phyloP scores from a whole-genome alignment of 2,329 filamentous ascomycete genomes.

The Fusarium incarnatum region DNA sequence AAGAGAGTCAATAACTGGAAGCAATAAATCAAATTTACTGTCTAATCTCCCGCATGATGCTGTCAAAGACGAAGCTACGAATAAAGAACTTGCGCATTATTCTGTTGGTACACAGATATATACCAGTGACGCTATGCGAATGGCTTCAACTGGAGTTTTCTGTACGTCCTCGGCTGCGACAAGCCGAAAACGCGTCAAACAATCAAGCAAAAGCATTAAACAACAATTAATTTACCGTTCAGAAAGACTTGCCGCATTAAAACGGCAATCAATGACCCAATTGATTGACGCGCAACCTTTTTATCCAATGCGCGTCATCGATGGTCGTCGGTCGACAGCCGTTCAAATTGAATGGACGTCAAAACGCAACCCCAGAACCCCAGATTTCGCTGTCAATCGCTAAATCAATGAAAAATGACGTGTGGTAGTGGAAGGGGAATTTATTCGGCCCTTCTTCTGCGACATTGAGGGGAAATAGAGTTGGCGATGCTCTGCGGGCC shows the following conservation, averaged over 20 bases:
- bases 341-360: not conserved
- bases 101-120: too few relatives aligned
- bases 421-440: not conserved
- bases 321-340: not conserved
- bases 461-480: constrained; percentile 25
- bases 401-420: not conserved
- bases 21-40: too few relatives aligned
- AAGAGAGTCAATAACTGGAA: too few relatives aligned
- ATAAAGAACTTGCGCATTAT: too few relatives aligned
- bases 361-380: not conserved
- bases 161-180: not conserved
- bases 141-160: too few relatives aligned
- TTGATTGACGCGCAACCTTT: too few relatives aligned
- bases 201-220: not conserved
- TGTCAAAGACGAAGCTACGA: too few relatives aligned
- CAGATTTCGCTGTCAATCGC: not conserved
- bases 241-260: accelerated
- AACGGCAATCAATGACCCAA: too few relatives aligned
- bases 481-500: constrained; percentile 5
- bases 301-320: too few relatives aligned
- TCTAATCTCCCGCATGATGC: too few relatives aligned
- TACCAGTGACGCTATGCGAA: too few relatives aligned
- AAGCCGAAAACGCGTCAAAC: not conserved
- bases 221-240: accelerated
- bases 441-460: constrained; percentile 26